phyloP scores from a whole-genome alignment of 352 stramenopile genomes.

The Phytophthora colocasiae region DNA sequence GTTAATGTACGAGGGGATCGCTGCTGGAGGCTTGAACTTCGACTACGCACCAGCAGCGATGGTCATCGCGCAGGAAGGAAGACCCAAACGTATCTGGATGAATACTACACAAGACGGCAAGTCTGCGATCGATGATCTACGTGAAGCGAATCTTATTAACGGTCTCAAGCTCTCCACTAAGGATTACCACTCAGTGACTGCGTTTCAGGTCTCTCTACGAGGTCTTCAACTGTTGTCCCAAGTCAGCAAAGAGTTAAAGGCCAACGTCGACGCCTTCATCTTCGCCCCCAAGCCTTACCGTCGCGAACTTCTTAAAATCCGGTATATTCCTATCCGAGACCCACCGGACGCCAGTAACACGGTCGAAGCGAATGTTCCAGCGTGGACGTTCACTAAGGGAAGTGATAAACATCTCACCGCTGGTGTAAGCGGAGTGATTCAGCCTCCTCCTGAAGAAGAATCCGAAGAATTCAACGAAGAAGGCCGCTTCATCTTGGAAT shows the following conservation, averaged over 20 bases:
- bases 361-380: conserved; percentile 24
- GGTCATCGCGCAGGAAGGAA: conserved; percentile 59
- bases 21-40: conserved; percentile 60
- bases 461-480: conserved; percentile 33
- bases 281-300: conserved; percentile 65
- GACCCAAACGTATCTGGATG: conserved; percentile 67
- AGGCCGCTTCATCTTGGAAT: conserved; percentile 83
- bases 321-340: conserved; percentile 68
- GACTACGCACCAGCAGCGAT: conserved; percentile 70
- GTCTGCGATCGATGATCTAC: conserved; percentile 67
- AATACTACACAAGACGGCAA: conserved; percentile 75
- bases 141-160: conserved; percentile 69
- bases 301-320: conserved; percentile 61
- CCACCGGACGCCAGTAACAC: conserved; percentile 21
- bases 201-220: conserved; percentile 62
- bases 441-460: conserved; percentile 30
- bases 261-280: conserved; percentile 63
- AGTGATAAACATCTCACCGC: conserved; percentile 48
- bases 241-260: conserved; percentile 53
- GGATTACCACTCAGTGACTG: conserved; percentile 71
- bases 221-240: conserved; percentile 56
- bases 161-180: conserved; percentile 68
- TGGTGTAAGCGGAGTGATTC: conserved; percentile 9
- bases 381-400: conserved; percentile 44
- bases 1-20: conserved; percentile 72